Evolutionary conservation across 345 rosid genomes (phyloP).

Genomic region (Linum tenue): DNA sequence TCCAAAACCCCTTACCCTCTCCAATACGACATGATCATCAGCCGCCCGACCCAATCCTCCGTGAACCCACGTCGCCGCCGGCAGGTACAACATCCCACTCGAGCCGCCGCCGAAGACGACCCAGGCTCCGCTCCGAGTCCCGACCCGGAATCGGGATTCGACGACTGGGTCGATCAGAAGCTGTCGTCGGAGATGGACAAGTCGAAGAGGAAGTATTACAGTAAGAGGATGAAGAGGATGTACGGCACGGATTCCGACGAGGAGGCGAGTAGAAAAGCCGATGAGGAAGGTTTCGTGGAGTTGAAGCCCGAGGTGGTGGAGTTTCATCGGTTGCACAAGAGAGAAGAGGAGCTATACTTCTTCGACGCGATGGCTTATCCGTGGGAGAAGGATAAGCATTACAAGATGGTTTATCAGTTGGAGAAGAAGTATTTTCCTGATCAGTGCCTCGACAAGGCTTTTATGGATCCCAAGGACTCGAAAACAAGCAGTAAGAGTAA

Average conservation of each 20-base stretch:
- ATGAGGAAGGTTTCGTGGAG: conserved; percentile 66
- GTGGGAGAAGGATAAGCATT: conserved; percentile 94
- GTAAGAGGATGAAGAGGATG: conserved; percentile 67
- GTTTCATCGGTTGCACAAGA: conserved; percentile 67
- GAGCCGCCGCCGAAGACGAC: conserved; percentile 18
- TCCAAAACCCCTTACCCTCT: conserved; percentile 66
- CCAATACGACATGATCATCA: conserved; percentile 79
- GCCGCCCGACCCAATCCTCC: conserved; percentile 51
- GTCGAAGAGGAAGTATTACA: conserved; percentile 80
- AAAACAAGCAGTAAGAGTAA: conserved; percentile 18
- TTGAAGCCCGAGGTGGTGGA: conserved; percentile 78
- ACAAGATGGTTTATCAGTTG: conserved; percentile 89
- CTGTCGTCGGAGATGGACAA: conserved; percentile 64
- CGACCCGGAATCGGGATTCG: conserved; percentile 43
- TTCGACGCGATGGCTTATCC: conserved; percentile 81
- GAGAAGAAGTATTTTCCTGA: conserved; percentile 96
- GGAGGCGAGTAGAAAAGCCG: conserved; percentile 29
- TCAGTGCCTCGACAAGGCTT: conserved; percentile 81
- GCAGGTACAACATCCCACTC: conserved; percentile 23
- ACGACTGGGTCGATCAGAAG: conserved; percentile 75
- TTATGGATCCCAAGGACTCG: conserved; percentile 52
- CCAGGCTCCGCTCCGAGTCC: conserved; percentile 25
- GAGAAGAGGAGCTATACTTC: conserved; percentile 85
- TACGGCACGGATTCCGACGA: conserved; percentile 93
- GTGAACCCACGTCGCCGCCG: conserved; percentile 35